These are phyloP conservation scores for Penicillium bovifimosum DNA, from an alignment of 495 filamentous ascomycete species.

Conservation along the genomic window DNA sequence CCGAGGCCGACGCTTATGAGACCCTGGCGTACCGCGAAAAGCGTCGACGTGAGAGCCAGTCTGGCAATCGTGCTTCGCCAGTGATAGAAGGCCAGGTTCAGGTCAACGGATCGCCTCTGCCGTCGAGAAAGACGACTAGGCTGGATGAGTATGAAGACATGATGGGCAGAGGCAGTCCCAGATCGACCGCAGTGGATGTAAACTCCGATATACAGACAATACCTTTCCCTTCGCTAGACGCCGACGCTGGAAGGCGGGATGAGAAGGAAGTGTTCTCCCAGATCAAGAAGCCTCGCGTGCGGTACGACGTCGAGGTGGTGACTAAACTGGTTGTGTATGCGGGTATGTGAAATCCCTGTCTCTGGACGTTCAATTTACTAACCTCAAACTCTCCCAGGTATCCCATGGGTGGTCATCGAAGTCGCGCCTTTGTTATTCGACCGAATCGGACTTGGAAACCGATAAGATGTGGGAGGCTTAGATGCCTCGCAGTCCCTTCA, in stretches of 20 bases:
- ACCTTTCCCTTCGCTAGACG: constrained; percentile 30
- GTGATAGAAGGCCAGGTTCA: constrained; percentile 16
- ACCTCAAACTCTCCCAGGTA: constrained; percentile 17
- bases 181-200: constrained; percentile 23
- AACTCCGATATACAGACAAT: constrained; percentile 14
- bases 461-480: constrained; percentile 1
- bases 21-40: constrained; percentile 88
- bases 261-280: constrained; percentile 80
- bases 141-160: constrained; percentile 61
- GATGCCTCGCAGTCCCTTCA: background rate
- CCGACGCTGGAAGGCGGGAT: constrained; percentile 41
- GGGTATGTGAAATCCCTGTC: constrained; percentile 49
- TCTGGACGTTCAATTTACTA: background rate
- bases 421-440: constrained; percentile 28
- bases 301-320: constrained; percentile 96
- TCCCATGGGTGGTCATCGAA: constrained; percentile 32
- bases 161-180: constrained; percentile 55
- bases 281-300: constrained; percentile 79
- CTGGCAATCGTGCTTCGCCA: constrained; percentile 26
- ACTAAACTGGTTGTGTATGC: constrained; percentile 95
- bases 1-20: constrained; percentile 92
- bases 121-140: constrained; percentile 33
- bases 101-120: constrained; percentile 11
- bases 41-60: constrained; percentile 67
- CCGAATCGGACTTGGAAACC: constrained; percentile 29